Base-by-base conservation (phyloP, 208 protist genomes). In the Trypanosoma conorhini region DNA sequence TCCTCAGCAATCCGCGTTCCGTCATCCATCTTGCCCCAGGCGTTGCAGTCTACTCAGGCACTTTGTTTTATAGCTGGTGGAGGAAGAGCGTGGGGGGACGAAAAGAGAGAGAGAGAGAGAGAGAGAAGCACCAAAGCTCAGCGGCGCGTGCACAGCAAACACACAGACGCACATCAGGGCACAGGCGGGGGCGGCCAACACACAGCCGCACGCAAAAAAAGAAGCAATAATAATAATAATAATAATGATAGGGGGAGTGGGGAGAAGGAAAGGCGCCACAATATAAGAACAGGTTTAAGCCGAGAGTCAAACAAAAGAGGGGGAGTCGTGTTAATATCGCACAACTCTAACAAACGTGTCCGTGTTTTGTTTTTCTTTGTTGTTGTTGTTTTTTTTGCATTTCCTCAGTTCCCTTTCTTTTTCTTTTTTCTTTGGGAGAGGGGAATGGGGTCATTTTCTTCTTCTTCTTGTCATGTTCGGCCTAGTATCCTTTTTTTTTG, bases 1-100 rank as follows among this genome's bases (percentile, higher is more conserved):
- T 94, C 89, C 50, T 81, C 78, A 12, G 89, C 55, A 72, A 94
- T 96, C 31, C 92, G 86, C 44, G 79, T 84, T 22, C 86, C 89
- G 77, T 94, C 81, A 68, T 96, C 92, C 92, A 96, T 95, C 13
- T 68, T 46, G 19, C 24, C 35, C 35, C 30, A 15, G 35, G 44
- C 12, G 22, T 42, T 65, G 54, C 40, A 62, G 9, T 46, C 42
- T 33, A 68, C 55, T 13, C 26, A 70, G 67, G 30, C 46, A 63
- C 21, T 60, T 31, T 26, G 15, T 8, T 59, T 59, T 2, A 38
- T 13, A 26, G 9, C 12, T 30, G 28, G 13, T 24, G n/a, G 28
- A 56, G n/a, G 21, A 56, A 31, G 10, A 10, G 28, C 12, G 17
- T 30, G 1, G 9, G 21, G 0, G 24, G 22, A 56, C 7, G 24